These are phyloP conservation scores for Paxillus ammoniavirescens DNA, from an alignment of 768 basidiomycete genomes.

Conservation along the genomic window DNA sequence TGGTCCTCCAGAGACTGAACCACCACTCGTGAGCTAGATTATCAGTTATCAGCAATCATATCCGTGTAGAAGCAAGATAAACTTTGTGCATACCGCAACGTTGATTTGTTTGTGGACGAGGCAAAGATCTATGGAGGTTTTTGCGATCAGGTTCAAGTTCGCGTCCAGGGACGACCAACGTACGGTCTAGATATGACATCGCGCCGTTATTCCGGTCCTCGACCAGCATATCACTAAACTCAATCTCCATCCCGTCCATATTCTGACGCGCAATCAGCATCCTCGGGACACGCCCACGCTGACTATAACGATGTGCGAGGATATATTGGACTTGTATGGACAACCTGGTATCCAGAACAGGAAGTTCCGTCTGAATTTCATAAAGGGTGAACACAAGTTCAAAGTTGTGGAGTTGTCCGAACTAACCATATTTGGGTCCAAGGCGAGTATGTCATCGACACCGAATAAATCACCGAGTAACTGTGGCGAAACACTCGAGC, in stretches of 20 bases:
- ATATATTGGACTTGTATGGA: conserved; percentile 88
- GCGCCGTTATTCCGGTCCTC: conserved; percentile 98
- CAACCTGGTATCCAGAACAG: conserved; percentile 66
- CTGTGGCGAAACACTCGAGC: conserved; percentile 76
- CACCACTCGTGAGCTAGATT: conserved; percentile 30
- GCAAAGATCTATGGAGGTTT: conserved; percentile 25
- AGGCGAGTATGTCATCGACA: conserved; percentile 68
- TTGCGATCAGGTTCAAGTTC: not conserved
- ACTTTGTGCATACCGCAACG: conserved; percentile 21
- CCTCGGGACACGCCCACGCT: conserved; percentile 55
- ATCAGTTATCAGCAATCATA: conserved; percentile 4
- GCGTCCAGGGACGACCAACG: conserved; percentile 25
- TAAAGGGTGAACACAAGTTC: too few species aligned
- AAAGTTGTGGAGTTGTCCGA: too few species aligned
- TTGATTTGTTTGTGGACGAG: conserved; percentile 34
- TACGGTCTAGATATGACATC: conserved; percentile 89
- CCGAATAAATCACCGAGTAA: conserved; percentile 82
- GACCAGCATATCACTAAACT: conserved; percentile 95
- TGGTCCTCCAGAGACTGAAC: conserved; percentile 21
- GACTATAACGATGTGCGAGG: conserved; percentile 59
- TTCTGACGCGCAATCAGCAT: conserved; percentile 86
- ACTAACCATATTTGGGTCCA: conserved; percentile 52
- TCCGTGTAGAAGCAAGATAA: not conserved
- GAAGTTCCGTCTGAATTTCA: conserved; percentile 57
- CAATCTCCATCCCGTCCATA: conserved; percentile 88